Conservation (phyloP, 345 rosid genomes). For the Acer campestre region DNA sequence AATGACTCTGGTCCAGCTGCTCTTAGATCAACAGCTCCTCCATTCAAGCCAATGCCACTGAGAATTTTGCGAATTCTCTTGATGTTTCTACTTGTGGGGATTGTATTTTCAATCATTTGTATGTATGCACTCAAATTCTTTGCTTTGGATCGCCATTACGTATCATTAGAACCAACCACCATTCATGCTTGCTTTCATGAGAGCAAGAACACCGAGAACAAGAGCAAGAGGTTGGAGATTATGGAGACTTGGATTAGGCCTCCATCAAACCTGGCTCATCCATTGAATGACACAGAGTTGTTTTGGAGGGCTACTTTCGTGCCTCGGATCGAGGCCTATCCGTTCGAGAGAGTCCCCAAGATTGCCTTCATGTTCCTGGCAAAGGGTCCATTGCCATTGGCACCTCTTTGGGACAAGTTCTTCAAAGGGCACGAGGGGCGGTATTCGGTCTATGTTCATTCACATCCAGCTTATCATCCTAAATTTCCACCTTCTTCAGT, state of each 20-base stretch:
- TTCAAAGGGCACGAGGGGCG: constrained; percentile 65
- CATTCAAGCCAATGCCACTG: constrained; percentile 28
- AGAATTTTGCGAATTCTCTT: constrained; percentile 46
- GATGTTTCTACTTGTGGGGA: constrained; percentile 46
- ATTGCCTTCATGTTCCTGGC: constrained; percentile 95
- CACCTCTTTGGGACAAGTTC: constrained; percentile 92
- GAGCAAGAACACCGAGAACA: constrained; percentile 18
- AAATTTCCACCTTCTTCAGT: constrained; percentile 57
- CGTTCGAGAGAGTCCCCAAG: constrained; percentile 74
- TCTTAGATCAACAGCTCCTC: too few species aligned
- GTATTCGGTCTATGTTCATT: constrained; percentile 75
- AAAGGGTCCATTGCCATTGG: constrained; percentile 85
- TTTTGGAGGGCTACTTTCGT: constrained; percentile 85
- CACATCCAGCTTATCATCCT: constrained; percentile 58
- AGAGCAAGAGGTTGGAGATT: constrained; percentile 1
- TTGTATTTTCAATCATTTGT: constrained; percentile 54
- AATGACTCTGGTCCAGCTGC: constrained; percentile 33
- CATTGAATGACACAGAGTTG: constrained; percentile 74
- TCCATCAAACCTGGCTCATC: constrained; percentile 55
- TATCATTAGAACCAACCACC: constrained; percentile 34
- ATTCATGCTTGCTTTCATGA: constrained; percentile 35
- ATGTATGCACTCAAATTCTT: constrained; percentile 48
- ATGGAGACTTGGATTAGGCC: constrained; percentile 57
- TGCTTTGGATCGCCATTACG: constrained; percentile 23
- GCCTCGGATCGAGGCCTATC: constrained; percentile 55